A percentile compares a stretch with the other conserved stretches of the same genome.
These are phyloP conservation scores for Diplodia sapinea DNA, from an alignment of 2,329 filamentous ascomycete genomes.

Conservation along the genomic window DNA sequence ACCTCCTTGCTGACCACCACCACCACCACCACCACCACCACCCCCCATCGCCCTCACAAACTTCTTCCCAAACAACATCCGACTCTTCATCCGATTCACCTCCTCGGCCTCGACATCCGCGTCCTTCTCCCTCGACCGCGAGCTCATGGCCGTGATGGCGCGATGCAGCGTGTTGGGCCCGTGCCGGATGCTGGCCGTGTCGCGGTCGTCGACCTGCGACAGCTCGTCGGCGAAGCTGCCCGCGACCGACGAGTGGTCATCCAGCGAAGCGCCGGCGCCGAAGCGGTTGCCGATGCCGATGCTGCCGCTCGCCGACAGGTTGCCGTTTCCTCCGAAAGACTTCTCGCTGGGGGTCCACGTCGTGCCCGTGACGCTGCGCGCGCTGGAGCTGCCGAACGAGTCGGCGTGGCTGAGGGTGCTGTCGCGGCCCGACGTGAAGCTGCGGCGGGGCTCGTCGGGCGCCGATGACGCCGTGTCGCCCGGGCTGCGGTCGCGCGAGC, in stretches of 20 bases:
- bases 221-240: slow-evolving; percentile 44
- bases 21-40: not conserved
- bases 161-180: slow-evolving; percentile 43
- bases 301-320: not conserved
- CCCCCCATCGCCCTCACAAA: slow-evolving; percentile 29
- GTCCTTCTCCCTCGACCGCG: slow-evolving; percentile 29
- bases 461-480: slow-evolving; percentile 20
- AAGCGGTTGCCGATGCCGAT: too few species aligned
- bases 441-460: slow-evolving; percentile 25
- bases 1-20: slow-evolving; percentile 2
- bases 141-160: slow-evolving; percentile 40
- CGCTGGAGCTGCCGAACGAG: slow-evolving; percentile 9
- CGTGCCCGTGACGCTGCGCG: slow-evolving; percentile 22
- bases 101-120: slow-evolving; percentile 35
- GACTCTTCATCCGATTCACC: slow-evolving; percentile 34
- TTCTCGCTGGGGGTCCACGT: not conserved
- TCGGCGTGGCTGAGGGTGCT: slow-evolving; percentile 26
- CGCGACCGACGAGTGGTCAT: too few species aligned
- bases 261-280: too few species aligned
- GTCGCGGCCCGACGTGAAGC: slow-evolving; percentile 30
- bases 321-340: not conserved
- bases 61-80: slow-evolving; percentile 35
- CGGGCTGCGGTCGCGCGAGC: slow-evolving; percentile 43
- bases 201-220: slow-evolving; percentile 21
- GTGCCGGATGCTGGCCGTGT: slow-evolving; percentile 40